These are phyloP conservation scores for Priceomyces melissophilus DNA, from an alignment of 805 yeast genomes.

Conservation along the genomic window DNA sequence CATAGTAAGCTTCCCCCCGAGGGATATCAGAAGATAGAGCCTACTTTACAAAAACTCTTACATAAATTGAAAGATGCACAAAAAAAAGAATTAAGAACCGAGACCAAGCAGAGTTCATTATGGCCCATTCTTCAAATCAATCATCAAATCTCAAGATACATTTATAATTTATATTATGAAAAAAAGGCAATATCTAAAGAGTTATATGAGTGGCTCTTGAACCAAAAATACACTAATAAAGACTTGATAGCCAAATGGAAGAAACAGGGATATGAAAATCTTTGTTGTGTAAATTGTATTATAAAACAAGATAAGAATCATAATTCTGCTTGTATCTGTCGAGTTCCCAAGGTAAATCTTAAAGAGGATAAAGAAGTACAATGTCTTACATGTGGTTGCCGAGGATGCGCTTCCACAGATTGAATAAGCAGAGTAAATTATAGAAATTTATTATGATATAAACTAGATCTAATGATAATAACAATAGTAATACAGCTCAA, in stretches of 20 bases:
- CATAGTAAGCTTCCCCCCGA: slow-evolving; percentile 61
- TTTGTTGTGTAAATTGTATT: slow-evolving; percentile 82
- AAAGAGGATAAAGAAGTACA: slow-evolving; percentile 33
- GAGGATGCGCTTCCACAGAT: slow-evolving; percentile 78
- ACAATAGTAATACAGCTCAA: slow-evolving; percentile 1
- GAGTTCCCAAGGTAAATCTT: slow-evolving; percentile 70
- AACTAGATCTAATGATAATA: slow-evolving; percentile 1
- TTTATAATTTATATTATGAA: slow-evolving; percentile 70
- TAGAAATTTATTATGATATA: background rate
- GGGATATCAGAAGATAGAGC: slow-evolving; percentile 67
- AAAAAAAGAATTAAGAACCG: slow-evolving; percentile 28
- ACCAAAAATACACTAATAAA: slow-evolving; percentile 63
- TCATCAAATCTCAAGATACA: slow-evolving; percentile 72
- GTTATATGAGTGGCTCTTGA: slow-evolving; percentile 70
- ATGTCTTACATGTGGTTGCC: slow-evolving; percentile 82
- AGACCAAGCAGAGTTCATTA: slow-evolving; percentile 52
- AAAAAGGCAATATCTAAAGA: slow-evolving; percentile 63
- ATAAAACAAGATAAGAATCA: slow-evolving; percentile 59
- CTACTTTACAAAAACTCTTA: slow-evolving; percentile 60
- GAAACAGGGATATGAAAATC: slow-evolving; percentile 78
- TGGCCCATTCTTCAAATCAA: slow-evolving; percentile 72
- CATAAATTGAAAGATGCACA: slow-evolving; percentile 53
- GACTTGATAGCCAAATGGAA: slow-evolving; percentile 78
- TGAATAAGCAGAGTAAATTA: slow-evolving; percentile 16
- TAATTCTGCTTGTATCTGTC: slow-evolving; percentile 69